Evolutionary conservation across 306 rosid species (phyloP).

Genomic region (Castanea crenata): DNA sequence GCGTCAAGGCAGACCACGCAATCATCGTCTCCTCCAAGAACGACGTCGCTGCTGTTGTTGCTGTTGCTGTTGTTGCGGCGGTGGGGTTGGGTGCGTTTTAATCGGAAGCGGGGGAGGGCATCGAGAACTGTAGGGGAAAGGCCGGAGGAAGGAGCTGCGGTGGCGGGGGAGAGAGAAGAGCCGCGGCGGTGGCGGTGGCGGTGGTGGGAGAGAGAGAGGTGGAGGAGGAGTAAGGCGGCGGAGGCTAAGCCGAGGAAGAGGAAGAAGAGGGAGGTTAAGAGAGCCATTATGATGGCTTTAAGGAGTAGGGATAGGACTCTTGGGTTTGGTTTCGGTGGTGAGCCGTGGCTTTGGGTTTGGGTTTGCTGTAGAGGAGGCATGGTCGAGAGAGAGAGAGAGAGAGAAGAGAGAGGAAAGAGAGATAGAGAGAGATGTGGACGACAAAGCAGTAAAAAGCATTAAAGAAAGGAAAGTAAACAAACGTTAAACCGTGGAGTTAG

Average conservation of each 20-base stretch:
- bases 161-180: background rate
- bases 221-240: conserved; percentile 64
- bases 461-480: too few species aligned
- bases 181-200: conserved; percentile 50
- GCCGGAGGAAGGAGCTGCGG: conserved; percentile 30
- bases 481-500: too few species aligned
- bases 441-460: too few species aligned
- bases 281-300: conserved; percentile 65
- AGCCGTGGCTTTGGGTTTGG: background rate
- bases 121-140: conserved; percentile 41
- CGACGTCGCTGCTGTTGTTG: conserved; percentile 1
- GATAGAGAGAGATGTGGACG: background rate
- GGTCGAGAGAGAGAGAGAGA: background rate
- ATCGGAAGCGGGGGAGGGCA: conserved; percentile 56
- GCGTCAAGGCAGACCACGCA: conserved; percentile 77
- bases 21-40: conserved; percentile 26
- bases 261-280: conserved; percentile 69
- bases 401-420: background rate
- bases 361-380: conserved; percentile 4
- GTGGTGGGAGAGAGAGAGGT: conserved; percentile 64
- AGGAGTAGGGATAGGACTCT: conserved; percentile 63
- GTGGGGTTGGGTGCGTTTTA: background rate
- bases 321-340: conserved; percentile 47
- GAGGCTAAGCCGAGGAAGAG: conserved; percentile 71
- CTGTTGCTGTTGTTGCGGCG: too few species aligned